Evolutionary conservation across 768 basidiomycete genomes (phyloP).

Genomic region (Phanerodontia chrysosporium): DNA sequence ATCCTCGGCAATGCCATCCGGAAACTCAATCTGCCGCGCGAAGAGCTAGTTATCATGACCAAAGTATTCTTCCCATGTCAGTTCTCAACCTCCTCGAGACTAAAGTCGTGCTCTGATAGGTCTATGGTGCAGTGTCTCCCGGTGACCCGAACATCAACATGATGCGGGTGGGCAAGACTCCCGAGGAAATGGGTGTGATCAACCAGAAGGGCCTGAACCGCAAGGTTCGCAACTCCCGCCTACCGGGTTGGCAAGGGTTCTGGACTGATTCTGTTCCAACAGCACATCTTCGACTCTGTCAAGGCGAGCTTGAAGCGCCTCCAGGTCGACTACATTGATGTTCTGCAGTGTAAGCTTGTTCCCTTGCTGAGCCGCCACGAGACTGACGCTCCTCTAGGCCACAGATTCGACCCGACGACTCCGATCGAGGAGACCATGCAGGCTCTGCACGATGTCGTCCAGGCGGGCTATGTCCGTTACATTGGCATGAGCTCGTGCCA

Average conservation of each 20-base stretch:
- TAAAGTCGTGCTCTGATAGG: neutral
- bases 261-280: neutral
- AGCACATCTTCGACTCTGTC: conserved; percentile 69
- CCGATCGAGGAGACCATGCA: conserved; percentile 45
- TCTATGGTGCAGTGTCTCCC: neutral
- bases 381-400: conserved; percentile 16
- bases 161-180: conserved; percentile 3
- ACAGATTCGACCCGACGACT: conserved; percentile 33
- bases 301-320: conserved; percentile 63
- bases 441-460: conserved; percentile 45
- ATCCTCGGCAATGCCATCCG: conserved; percentile 48
- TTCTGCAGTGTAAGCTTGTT: conserved; percentile 55
- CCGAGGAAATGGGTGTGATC: conserved; percentile 28
- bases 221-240: conserved; percentile 30
- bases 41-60: conserved; percentile 48
- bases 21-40: conserved; percentile 39
- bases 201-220: conserved; percentile 34
- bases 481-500: conserved; percentile 37
- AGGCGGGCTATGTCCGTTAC: conserved; percentile 40
- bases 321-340: conserved; percentile 72
- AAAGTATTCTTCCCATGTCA: conserved; percentile 30
- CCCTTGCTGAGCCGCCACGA: neutral
- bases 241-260: no score
- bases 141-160: neutral
- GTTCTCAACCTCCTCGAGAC: neutral